Base-by-base conservation (phyloP, 148 eudicot genomes). In the Rhododendron ovatum region DNA sequence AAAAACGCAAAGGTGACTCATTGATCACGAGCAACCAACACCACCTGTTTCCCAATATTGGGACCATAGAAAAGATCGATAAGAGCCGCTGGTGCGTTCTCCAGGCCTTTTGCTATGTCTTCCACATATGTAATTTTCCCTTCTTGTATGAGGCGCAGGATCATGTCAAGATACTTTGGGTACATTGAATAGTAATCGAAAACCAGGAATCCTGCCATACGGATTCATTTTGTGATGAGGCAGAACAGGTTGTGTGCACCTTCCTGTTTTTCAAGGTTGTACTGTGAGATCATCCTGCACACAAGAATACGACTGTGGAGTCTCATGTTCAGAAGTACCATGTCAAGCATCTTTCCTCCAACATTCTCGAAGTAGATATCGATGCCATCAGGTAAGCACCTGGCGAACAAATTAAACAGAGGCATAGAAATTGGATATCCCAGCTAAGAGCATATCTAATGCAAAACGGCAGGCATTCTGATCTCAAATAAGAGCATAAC, bases 361-460 rank as follows among this genome's bases (percentile, higher is more conserved):
- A 45, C 81, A 11, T 78, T 78, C 15, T 78, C 81, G 10, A 78
- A 78, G 55, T 78, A 47, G n/a, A 45, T 78, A 39, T 78, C 57
- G 7, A 78, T 47, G 7, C 81, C 81, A 3, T 41, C 43, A 41
- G 43, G 81, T 20, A 78, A 78, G 81, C 50, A 78, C 35, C 81
- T 78, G 33, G 15, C n/a, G 7, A 77, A 9, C 51, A 37, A 37
- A 37, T 18, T 77, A 4, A 14, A 18, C 17, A 41, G n/a, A 17
- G 12, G 50, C 12, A 20, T 9, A 4, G n/a, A 41, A 77, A 17
- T 41, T 77, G 7, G 50, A 41, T 77, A 39, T 41, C 33, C 73
- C 7, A 15, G 61, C 17, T 3, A 15, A 55, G 12, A 47, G 50
- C 50, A 47, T 47, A 47, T 47, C 50, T 47, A 47, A 53, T 53